Percentiles rank a stretch among this genome's conserved stretches.
Conservation (phyloP, 2,329 filamentous ascomycete species). For the Beauveria brongniartii region DNA sequence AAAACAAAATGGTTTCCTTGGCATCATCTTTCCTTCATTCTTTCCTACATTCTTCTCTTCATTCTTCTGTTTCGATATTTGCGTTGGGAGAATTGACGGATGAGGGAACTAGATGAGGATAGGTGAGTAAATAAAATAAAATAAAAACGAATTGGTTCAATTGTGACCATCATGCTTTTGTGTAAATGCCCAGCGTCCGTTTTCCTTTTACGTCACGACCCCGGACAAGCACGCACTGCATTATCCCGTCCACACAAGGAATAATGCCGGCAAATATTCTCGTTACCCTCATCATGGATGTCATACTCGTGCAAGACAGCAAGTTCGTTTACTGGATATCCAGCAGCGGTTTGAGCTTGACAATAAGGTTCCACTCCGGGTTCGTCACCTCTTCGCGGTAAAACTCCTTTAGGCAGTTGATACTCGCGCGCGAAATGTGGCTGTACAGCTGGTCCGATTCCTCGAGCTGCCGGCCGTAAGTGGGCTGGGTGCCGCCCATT, state of each 20-base stretch:
- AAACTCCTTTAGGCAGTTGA: slow-evolving; percentile 93
- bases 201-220: background rate
- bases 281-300: too few species aligned
- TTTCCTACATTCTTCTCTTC: too few species aligned
- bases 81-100: background rate
- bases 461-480: slow-evolving; percentile 91
- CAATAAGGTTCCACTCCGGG: slow-evolving; percentile 91
- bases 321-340: slow-evolving; percentile 59
- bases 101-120: background rate
- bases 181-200: background rate
- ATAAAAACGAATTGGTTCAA: background rate
- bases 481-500: slow-evolving; percentile 81
- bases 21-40: too few species aligned
- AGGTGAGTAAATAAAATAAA: background rate
- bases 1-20: too few species aligned
- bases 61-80: background rate
- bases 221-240: background rate
- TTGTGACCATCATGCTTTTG: background rate
- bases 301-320: background rate
- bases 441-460: slow-evolving; percentile 85
- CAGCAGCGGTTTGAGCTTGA: slow-evolving; percentile 91
- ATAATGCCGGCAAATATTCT: background rate
- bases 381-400: slow-evolving; percentile 80
- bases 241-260: background rate
- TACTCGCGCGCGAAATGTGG: slow-evolving; percentile 76